These are phyloP conservation scores for Verticillium longisporum DNA, from an alignment of 2,329 filamentous ascomycete species.

Conservation along the genomic window DNA sequence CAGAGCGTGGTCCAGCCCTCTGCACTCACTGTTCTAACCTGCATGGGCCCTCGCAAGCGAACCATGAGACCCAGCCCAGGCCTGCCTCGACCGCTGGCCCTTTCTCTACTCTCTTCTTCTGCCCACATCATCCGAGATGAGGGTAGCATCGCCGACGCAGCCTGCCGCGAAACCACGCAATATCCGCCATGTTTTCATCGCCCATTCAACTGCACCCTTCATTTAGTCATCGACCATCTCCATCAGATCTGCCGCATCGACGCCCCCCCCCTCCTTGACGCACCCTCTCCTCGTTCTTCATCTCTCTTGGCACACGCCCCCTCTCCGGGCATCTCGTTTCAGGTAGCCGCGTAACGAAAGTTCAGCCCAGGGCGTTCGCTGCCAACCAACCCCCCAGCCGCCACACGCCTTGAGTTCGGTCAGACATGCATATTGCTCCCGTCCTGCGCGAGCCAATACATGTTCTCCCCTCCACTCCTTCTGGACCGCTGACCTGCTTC, in stretches of 20 bases:
- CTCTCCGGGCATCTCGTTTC: no score
- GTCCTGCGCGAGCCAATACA: not conserved
- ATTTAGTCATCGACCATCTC: not conserved
- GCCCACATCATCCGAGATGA: not conserved
- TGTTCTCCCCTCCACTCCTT: not conserved
- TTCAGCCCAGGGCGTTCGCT: not conserved
- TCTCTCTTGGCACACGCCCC: not conserved
- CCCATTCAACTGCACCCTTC: not conserved
- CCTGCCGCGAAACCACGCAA: not conserved
- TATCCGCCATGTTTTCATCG: not conserved
- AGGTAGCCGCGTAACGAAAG: not conserved
- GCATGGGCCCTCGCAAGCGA: not conserved
- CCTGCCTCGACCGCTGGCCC: not conserved
- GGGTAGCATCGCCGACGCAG: not conserved
- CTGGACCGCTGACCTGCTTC: not conserved
- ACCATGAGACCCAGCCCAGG: not conserved
- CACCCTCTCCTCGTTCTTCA: no score
- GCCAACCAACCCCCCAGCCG: not conserved
- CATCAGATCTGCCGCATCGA: not conserved
- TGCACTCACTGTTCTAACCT: not conserved
- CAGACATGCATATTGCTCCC: not conserved
- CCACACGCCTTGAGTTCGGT: not conserved
- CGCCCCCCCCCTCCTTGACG: no score
- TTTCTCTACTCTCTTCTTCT: not conserved
- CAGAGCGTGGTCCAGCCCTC: not conserved